Percentiles rank a stretch among this genome's conserved stretches.
Evolutionary conservation across 1,284 basidiomycete species (phyloP).

Genomic region (Melampsora americana): DNA sequence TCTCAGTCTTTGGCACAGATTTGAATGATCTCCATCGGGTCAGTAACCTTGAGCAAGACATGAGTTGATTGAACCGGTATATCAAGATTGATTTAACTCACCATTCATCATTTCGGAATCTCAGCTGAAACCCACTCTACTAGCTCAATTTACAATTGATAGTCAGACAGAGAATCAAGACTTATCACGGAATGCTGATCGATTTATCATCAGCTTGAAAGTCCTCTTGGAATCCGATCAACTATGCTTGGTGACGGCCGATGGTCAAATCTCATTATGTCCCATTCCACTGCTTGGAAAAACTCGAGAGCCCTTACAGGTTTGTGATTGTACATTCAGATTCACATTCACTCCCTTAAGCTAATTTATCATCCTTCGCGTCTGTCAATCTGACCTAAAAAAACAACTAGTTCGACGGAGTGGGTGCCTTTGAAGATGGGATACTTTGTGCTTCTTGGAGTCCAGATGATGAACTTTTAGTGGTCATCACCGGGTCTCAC

Average conservation of each 20-base stretch:
- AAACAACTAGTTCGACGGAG: slow-evolving; percentile 8
- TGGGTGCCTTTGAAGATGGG: slow-evolving; percentile 53
- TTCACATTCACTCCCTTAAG: neutral
- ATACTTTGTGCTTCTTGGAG: slow-evolving; percentile 53
- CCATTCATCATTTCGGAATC: neutral
- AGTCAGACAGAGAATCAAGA: neutral
- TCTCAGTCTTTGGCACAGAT: neutral
- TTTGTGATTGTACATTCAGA: neutral
- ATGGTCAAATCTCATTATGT: slow-evolving; percentile 32
- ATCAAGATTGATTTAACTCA: neutral
- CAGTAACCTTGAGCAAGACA: neutral
- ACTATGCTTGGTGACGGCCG: slow-evolving; percentile 34
- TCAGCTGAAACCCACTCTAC: neutral
- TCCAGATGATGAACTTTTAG: slow-evolving; percentile 53
- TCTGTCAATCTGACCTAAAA: no score
- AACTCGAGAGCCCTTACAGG: neutral
- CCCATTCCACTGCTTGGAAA: slow-evolving; percentile 1
- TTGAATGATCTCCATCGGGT: neutral
- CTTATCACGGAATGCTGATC: neutral
- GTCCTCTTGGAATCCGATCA: slow-evolving; percentile 33
- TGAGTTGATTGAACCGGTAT: neutral
- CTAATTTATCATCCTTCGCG: neutral
- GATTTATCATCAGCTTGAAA: slow-evolving; percentile 28
- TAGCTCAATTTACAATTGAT: neutral
- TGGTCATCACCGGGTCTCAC: slow-evolving; percentile 49